A percentile compares a stretch with the other conserved stretches of the same genome.
phyloP scores from a whole-genome alignment of 345 rosid genomes.

The Populus simonii region DNA sequence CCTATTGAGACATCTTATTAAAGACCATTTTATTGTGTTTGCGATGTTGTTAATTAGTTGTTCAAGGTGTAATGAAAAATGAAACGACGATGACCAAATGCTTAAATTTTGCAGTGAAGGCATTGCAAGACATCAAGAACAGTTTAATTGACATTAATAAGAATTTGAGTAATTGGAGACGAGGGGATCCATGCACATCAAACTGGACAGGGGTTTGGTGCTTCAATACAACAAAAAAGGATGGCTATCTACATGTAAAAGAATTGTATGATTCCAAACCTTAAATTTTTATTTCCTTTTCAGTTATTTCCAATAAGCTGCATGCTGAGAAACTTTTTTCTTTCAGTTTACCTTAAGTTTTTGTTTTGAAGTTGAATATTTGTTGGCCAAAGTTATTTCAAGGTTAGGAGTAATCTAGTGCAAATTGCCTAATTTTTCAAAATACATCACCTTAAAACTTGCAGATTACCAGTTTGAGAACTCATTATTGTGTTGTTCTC shows the following conservation, averaged over 20 bases:
- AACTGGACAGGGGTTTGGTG: conserved; percentile 94
- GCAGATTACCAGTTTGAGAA: not conserved
- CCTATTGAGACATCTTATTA: not conserved
- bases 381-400: not conserved
- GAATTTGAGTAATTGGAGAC: conserved; percentile 67
- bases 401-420: not conserved
- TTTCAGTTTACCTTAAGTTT: not conserved
- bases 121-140: conserved; percentile 49
- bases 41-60: not conserved
- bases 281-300: not conserved
- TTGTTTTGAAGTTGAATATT: not conserved
- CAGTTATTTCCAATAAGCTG: not conserved
- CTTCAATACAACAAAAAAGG: conserved; percentile 44
- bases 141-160: conserved; percentile 53
- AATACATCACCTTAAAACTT: not conserved
- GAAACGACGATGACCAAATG: not conserved
- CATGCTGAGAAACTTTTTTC: not conserved
- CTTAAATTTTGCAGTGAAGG: conserved; percentile 46
- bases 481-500: not conserved
- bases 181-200: conserved; percentile 78
- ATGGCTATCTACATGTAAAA: conserved; percentile 73
- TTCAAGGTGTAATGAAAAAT: not conserved
- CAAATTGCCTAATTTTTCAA: not conserved
- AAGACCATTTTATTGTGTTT: not conserved
- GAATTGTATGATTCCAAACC: conserved; percentile 53